phyloP scores from a whole-genome alignment of 768 basidiomycete genomes.

The Arthromyces matolae region DNA sequence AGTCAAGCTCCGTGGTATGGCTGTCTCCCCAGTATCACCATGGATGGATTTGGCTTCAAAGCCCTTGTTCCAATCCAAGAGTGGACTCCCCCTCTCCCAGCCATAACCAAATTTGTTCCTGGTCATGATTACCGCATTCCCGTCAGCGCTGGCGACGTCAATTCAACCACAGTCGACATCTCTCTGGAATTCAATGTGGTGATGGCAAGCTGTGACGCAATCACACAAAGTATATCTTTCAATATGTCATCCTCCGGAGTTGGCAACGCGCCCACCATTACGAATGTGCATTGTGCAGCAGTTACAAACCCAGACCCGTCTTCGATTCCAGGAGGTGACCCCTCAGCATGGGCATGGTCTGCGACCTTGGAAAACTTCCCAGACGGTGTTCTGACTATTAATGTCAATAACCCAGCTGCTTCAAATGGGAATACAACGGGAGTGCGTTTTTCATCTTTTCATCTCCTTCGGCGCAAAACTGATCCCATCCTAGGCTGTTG shows the following conservation, averaged over 20 bases:
- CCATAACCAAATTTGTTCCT: constrained; percentile 75
- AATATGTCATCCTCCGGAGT: constrained; percentile 68
- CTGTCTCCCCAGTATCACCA: constrained; percentile 61
- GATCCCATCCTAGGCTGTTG: constrained; percentile 43
- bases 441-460: constrained; percentile 36
- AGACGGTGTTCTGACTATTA: constrained; percentile 80
- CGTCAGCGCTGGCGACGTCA: constrained; percentile 38
- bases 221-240: constrained; percentile 62
- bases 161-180: constrained; percentile 62
- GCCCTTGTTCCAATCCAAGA: constrained; percentile 63
- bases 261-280: constrained; percentile 53
- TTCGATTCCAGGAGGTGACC: constrained; percentile 48
- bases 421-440: constrained; percentile 45
- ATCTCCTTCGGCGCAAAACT: constrained; percentile 9
- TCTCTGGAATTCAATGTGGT: constrained; percentile 71
- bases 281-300: constrained; percentile 42
- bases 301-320: constrained; percentile 48
- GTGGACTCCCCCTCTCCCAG: constrained; percentile 71
- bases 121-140: constrained; percentile 82
- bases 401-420: constrained; percentile 53
- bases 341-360: constrained; percentile 69
- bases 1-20: constrained; percentile 64
- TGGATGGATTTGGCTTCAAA: constrained; percentile 80
- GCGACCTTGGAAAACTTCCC: constrained; percentile 71
- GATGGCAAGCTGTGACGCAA: constrained; percentile 73